phyloP scores from a whole-genome alignment of 2,329 filamentous ascomycete genomes.

The Sporothrix brunneoviolacea region DNA sequence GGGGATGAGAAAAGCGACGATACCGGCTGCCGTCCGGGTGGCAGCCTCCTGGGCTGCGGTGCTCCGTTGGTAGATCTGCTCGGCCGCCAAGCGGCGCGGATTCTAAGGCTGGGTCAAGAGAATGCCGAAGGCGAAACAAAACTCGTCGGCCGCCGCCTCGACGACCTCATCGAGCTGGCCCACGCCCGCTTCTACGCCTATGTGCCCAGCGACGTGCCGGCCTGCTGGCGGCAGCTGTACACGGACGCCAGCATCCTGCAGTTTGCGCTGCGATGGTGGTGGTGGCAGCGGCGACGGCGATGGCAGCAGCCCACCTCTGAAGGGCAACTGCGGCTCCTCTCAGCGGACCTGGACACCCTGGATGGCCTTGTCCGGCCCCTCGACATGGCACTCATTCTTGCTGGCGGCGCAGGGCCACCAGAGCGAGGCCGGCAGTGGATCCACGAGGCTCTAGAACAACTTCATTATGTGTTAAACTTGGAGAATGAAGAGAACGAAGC shows the following conservation, averaged over 20 bases:
- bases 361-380: slow-evolving; percentile 57
- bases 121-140: neutral
- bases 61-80: slow-evolving; percentile 20
- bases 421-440: slow-evolving; percentile 45
- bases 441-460: slow-evolving; percentile 41
- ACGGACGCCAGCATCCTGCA: slow-evolving; percentile 63
- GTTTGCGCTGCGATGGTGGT: slow-evolving; percentile 32
- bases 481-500: neutral
- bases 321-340: neutral
- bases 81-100: slow-evolving; percentile 17
- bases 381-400: slow-evolving; percentile 70
- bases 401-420: slow-evolving; percentile 51
- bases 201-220: slow-evolving; percentile 58
- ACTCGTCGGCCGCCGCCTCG: slow-evolving; percentile 33
- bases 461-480: slow-evolving; percentile 27
- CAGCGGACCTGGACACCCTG: slow-evolving; percentile 25
- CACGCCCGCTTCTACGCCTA: slow-evolving; percentile 64
- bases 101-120: neutral
- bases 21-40: neutral
- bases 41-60: slow-evolving; percentile 16
- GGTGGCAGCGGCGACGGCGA: neutral
- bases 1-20: neutral
- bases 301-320: neutral
- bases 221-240: slow-evolving; percentile 64
- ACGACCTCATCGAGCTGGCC: slow-evolving; percentile 52